These are phyloP conservation scores for Ceratobasidium sp. DNA, from an alignment of 1,284 basidiomycete genomes.

Conservation along the genomic window DNA sequence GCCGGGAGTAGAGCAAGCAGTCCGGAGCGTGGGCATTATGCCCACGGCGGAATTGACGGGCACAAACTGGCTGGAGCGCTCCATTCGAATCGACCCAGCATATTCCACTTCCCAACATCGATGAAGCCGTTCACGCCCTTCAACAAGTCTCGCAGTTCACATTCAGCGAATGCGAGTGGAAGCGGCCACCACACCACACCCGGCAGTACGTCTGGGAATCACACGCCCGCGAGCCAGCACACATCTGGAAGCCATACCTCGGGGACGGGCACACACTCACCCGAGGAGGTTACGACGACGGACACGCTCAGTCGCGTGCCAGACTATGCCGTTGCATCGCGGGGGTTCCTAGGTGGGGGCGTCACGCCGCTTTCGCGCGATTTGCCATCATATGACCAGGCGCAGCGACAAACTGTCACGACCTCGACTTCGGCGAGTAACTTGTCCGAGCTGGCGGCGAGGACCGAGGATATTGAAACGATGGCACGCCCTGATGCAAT, in stretches of 20 bases:
- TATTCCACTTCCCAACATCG: constrained; percentile 48
- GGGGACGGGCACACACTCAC: constrained; percentile 66
- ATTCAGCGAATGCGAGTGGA: constrained; percentile 51
- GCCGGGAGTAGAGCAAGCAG: constrained; percentile 61
- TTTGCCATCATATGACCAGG: constrained; percentile 85
- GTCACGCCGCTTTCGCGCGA: constrained; percentile 83
- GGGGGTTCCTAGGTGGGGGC: constrained; percentile 86
- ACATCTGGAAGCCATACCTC: constrained; percentile 54
- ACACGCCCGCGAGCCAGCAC: constrained; percentile 64
- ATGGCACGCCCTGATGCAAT: neutral
- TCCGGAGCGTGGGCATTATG: constrained; percentile 56
- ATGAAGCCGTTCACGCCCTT: constrained; percentile 52
- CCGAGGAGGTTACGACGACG: constrained; percentile 61
- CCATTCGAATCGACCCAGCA: constrained; percentile 41
- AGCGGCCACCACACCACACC: constrained; percentile 46
- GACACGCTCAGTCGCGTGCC: constrained; percentile 71
- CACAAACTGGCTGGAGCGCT: constrained; percentile 35
- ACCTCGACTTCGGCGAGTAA: constrained; percentile 32
- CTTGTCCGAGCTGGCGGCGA: constrained; percentile 1
- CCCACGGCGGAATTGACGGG: constrained; percentile 11
- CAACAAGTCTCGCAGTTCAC: constrained; percentile 63
- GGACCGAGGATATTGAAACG: neutral
- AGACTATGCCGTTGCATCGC: constrained; percentile 81
- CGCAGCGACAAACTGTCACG: constrained; percentile 41
- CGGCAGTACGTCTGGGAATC: constrained; percentile 60